phyloP scores from a whole-genome alignment of 1,139 yeast genomes.

The Pichia sp. region DNA sequence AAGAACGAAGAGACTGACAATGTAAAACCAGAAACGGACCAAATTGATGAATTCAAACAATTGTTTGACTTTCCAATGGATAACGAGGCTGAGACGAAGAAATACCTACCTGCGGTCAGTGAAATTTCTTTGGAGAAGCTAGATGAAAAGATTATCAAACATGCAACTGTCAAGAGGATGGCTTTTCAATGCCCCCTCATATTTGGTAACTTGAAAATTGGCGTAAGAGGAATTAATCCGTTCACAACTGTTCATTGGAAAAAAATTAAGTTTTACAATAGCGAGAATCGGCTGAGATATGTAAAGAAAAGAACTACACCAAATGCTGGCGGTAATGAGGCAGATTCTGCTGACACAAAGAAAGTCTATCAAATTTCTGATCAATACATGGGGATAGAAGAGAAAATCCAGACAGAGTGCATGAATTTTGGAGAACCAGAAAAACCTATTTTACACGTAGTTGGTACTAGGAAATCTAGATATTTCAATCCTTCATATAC shows the following conservation, averaged over 20 bases:
- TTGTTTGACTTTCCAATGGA: slow-evolving; percentile 24
- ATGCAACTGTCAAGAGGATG: slow-evolving; percentile 60
- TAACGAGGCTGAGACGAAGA: slow-evolving; percentile 14
- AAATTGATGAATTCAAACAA: slow-evolving; percentile 47
- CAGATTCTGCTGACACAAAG: slow-evolving; percentile 34
- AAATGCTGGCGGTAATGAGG: slow-evolving; percentile 43
- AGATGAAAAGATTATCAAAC: slow-evolving; percentile 47
- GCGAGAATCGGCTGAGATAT: slow-evolving; percentile 47
- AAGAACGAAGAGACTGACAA: slow-evolving; percentile 18
- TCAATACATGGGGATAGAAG: slow-evolving; percentile 38
- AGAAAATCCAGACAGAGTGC: slow-evolving; percentile 10
- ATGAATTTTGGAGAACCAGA: slow-evolving; percentile 34
- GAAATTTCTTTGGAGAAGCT: slow-evolving; percentile 47
- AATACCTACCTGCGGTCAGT: slow-evolving; percentile 29
- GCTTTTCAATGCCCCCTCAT: slow-evolving; percentile 59
- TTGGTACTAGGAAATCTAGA: slow-evolving; percentile 59
- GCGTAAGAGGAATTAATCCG: slow-evolving; percentile 70
- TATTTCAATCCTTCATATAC: slow-evolving; percentile 51
- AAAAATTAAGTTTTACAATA: slow-evolving; percentile 43
- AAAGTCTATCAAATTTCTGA: slow-evolving; percentile 46
- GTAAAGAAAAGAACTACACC: slow-evolving; percentile 49
- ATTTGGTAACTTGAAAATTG: slow-evolving; percentile 53
- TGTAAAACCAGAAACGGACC: slow-evolving; percentile 42
- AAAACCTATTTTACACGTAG: slow-evolving; percentile 46
- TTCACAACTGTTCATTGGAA: slow-evolving; percentile 44